Percentiles rank a stretch among this genome's conserved stretches.
These are phyloP conservation scores for Wickerhamiella sorbophila DNA, from an alignment of 805 yeast genomes.

Conservation along the genomic window DNA sequence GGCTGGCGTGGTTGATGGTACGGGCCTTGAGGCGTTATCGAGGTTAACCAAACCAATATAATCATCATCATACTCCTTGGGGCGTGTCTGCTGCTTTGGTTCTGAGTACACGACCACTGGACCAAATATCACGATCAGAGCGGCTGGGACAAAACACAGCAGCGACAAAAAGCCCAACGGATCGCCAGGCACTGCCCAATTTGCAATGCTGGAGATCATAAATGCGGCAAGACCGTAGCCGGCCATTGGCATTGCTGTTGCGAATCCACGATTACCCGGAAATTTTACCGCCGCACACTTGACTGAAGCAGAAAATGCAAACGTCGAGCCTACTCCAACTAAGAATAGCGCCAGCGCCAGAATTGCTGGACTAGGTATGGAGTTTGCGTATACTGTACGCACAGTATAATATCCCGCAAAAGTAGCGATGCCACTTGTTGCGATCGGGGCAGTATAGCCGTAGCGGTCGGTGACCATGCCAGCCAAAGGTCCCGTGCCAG, in stretches of 20 bases:
- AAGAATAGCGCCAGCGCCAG: constrained; percentile 33
- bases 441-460: constrained; percentile 44
- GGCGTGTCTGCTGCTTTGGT: constrained; percentile 5
- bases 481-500: constrained; percentile 53
- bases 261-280: constrained; percentile 55
- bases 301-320: constrained; percentile 46
- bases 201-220: constrained; percentile 43
- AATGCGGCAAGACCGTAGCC: constrained; percentile 64
- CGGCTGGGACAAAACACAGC: constrained; percentile 30
- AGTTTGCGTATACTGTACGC: constrained; percentile 35
- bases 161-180: constrained; percentile 40
- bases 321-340: constrained; percentile 60
- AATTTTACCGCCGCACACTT: constrained; percentile 61
- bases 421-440: constrained; percentile 36
- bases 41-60: constrained; percentile 1
- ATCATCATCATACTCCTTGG: constrained; percentile 1
- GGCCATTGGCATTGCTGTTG: constrained; percentile 62
- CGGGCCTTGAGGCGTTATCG: not conserved
- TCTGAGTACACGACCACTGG: constrained; percentile 13
- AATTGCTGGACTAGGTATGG: constrained; percentile 27
- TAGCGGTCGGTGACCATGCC: constrained; percentile 48
- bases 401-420: constrained; percentile 43
- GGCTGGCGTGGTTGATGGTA: not conserved
- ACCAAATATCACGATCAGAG: constrained; percentile 31
- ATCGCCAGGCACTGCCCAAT: constrained; percentile 40